These are phyloP conservation scores for Zygotorulaspora mrakii DNA, from an alignment of 1,139 yeast species.

Conservation along the genomic window DNA sequence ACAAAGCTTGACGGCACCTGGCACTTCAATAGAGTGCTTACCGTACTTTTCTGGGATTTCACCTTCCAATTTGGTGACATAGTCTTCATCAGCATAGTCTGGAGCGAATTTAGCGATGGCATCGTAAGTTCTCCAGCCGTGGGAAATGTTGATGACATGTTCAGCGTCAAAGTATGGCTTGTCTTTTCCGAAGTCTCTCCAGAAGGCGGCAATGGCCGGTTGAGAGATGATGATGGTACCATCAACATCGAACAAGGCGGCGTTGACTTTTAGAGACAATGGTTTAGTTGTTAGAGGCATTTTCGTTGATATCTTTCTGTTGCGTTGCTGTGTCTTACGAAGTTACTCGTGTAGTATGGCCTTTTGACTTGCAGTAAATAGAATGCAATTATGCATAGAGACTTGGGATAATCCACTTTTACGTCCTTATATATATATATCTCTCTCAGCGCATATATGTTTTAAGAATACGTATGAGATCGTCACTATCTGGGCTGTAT, in stretches of 20 bases:
- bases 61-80: slow-evolving; percentile 66
- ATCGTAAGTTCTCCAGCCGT: slow-evolving; percentile 81
- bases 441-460: neutral
- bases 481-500: neutral
- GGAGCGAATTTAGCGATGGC: slow-evolving; percentile 73
- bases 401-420: neutral
- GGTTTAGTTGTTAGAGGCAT: slow-evolving; percentile 34
- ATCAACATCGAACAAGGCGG: slow-evolving; percentile 71
- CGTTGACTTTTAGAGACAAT: slow-evolving; percentile 35
- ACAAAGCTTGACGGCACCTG: slow-evolving; percentile 65
- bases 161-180: slow-evolving; percentile 70
- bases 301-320: slow-evolving; percentile 8
- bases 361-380: slow-evolving; percentile 4
- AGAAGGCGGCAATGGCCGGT: slow-evolving; percentile 75
- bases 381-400: neutral
- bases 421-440: slow-evolving; percentile 1
- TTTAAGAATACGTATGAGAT: neutral
- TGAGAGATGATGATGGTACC: slow-evolving; percentile 83
- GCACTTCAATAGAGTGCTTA: slow-evolving; percentile 65
- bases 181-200: slow-evolving; percentile 68
- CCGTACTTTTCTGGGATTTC: slow-evolving; percentile 71
- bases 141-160: slow-evolving; percentile 67
- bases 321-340: no score
- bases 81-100: slow-evolving; percentile 62
- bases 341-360: no score